These are phyloP conservation scores for Tricholoma sp. DNA, from an alignment of 768 basidiomycete genomes.

Conservation along the genomic window DNA sequence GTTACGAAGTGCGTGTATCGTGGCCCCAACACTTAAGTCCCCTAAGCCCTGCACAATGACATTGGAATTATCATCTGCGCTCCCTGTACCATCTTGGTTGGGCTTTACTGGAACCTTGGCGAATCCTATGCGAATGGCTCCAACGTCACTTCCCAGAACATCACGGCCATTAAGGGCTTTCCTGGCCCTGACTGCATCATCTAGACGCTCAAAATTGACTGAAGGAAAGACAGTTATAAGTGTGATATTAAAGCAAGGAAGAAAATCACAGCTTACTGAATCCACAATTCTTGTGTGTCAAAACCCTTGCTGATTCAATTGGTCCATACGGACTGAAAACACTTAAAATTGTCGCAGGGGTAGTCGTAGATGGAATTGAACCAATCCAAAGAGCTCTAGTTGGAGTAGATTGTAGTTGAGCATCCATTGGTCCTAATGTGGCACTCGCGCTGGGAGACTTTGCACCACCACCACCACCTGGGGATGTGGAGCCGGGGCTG, in stretches of 20 bases:
- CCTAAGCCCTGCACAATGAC: slow-evolving; percentile 77
- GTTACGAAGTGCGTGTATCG: slow-evolving; percentile 80
- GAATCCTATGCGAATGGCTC: slow-evolving; percentile 94
- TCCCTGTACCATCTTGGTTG: slow-evolving; percentile 56
- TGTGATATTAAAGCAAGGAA: slow-evolving; percentile 4
- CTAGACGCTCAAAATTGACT: slow-evolving; percentile 97
- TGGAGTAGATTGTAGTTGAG: slow-evolving; percentile 84
- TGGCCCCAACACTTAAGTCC: slow-evolving; percentile 80
- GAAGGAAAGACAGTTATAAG: slow-evolving; percentile 13
- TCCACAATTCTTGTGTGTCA: slow-evolving; percentile 97
- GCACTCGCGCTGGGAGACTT: slow-evolving; percentile 46
- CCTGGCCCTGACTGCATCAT: slow-evolving; percentile 93
- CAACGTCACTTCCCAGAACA: slow-evolving; percentile 93
- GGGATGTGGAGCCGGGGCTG: slow-evolving; percentile 61
- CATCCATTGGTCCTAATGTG: slow-evolving; percentile 67
- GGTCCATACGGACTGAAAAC: slow-evolving; percentile 98
- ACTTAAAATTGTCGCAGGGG: slow-evolving; percentile 89
- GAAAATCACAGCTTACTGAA: slow-evolving; percentile 52
- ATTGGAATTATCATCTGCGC: slow-evolving; percentile 57
- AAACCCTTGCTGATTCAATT: slow-evolving; percentile 92
- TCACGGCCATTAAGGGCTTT: slow-evolving; percentile 96
- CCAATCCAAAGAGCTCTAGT: slow-evolving; percentile 98
- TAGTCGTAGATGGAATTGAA: slow-evolving; percentile 92
- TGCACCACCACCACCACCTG: slow-evolving; percentile 37
- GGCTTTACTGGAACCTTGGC: slow-evolving; percentile 95